Evolutionary conservation across 2,329 filamentous ascomycete genomes (phyloP).

Genomic region (Epichloe sp.): DNA sequence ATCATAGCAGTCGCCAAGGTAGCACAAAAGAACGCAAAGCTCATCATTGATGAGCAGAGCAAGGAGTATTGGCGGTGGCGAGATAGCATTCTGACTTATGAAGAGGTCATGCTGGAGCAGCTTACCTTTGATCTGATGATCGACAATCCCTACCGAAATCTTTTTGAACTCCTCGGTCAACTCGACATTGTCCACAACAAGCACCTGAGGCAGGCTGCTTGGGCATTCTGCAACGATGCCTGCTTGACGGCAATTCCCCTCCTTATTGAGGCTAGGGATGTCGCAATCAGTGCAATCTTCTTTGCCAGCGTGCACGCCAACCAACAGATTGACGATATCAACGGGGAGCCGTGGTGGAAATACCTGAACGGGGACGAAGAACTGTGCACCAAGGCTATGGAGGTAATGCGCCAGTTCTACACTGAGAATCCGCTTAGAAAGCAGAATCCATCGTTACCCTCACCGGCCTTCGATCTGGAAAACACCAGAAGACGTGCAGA

Average conservation of each 20-base stretch:
- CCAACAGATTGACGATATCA: slow-evolving; percentile 62
- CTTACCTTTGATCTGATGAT: slow-evolving; percentile 90
- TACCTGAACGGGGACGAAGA: slow-evolving; percentile 57
- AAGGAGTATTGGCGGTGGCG: slow-evolving; percentile 99
- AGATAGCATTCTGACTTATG: slow-evolving; percentile 82
- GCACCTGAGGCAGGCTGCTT: slow-evolving; percentile 68
- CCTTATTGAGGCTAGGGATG: slow-evolving; percentile 62
- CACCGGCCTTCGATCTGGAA: slow-evolving; percentile 43
- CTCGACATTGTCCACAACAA: slow-evolving; percentile 69
- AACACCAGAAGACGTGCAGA: slow-evolving; percentile 39
- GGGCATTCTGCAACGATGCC: slow-evolving; percentile 89
- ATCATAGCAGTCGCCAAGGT: slow-evolving; percentile 90
- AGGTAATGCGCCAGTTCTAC: slow-evolving; percentile 60
- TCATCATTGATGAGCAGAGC: slow-evolving; percentile 88
- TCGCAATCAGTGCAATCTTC: slow-evolving; percentile 77
- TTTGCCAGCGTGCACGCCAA: slow-evolving; percentile 67
- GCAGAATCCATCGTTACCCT: slow-evolving; percentile 38
- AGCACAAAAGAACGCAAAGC: slow-evolving; percentile 83
- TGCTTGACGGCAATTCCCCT: slow-evolving; percentile 76
- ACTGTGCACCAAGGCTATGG: slow-evolving; percentile 60
- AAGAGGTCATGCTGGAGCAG: slow-evolving; percentile 82
- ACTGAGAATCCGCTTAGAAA: slow-evolving; percentile 49
- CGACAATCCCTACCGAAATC: slow-evolving; percentile 72
- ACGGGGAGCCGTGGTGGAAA: slow-evolving; percentile 79
- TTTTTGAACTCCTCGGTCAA: slow-evolving; percentile 67